Evolutionary conservation across 352 stramenopile genomes (phyloP).

Genomic region (Globisporangium splendens): DNA sequence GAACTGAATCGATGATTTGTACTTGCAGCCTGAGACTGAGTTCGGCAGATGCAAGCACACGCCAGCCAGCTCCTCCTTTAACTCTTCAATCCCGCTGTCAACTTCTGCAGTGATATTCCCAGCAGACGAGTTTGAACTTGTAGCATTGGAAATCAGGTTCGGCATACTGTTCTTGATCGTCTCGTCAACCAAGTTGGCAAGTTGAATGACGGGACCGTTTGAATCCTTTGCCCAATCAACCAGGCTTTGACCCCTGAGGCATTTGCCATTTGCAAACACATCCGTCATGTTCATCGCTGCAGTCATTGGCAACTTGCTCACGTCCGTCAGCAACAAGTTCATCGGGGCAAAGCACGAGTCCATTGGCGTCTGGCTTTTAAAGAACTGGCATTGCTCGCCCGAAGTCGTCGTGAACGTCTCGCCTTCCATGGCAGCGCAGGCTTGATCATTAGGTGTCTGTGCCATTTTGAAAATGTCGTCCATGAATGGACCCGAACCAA

Average conservation of each 20-base stretch:
- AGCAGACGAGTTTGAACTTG: not conserved
- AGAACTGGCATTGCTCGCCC: conserved; percentile 23
- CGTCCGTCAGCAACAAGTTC: conserved; percentile 29
- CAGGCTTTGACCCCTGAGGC: conserved; percentile 14
- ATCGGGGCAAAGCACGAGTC: conserved; percentile 36
- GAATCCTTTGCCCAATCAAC: conserved; percentile 6
- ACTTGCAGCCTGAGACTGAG: conserved; percentile 12
- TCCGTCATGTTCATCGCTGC: conserved; percentile 9
- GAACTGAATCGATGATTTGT: conserved; percentile 12
- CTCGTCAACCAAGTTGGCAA: conserved; percentile 8
- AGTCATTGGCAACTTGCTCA: conserved; percentile 27
- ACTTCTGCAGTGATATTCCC: conserved; percentile 3
- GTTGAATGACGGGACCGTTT: conserved; percentile 6
- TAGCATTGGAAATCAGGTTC: conserved; percentile 1
- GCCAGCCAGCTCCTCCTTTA: conserved; percentile 1
- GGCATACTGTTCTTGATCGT: conserved; percentile 6
- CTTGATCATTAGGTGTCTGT: conserved; percentile 30
- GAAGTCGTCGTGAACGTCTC: conserved; percentile 24
- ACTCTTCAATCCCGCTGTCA: conserved; percentile 8
- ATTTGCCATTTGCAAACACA: conserved; percentile 7
- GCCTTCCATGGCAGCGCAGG: conserved; percentile 31
- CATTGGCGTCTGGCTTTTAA: conserved; percentile 20
- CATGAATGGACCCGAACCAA: conserved; percentile 18
- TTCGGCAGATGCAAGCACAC: conserved; percentile 14
- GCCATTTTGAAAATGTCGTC: conserved; percentile 23